These are phyloP conservation scores for Rhodosporidiobolus odoratus DNA, from an alignment of 768 basidiomycete species.

Conservation along the genomic window DNA sequence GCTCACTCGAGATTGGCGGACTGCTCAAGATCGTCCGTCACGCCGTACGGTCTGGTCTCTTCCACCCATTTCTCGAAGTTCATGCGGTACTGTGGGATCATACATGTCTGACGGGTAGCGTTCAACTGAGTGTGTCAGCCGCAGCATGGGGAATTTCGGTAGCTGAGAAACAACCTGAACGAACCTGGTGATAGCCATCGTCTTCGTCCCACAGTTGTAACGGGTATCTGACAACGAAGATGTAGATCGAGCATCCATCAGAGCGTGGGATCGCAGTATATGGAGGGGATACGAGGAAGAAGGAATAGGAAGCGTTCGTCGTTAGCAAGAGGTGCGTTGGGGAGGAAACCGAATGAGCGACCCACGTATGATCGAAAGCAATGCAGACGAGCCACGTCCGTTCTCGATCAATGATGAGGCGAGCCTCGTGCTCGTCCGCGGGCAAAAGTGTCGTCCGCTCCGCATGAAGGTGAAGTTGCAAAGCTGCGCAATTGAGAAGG, in stretches of 20 bases:
- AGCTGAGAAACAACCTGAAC: neutral
- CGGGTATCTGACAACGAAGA: neutral
- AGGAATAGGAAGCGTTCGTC: too few relatives aligned
- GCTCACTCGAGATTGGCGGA: conserved; percentile 10
- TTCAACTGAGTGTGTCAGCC: conserved; percentile 14
- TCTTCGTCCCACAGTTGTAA: conserved; percentile 3
- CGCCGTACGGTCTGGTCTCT: conserved; percentile 23
- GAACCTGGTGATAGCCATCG: neutral
- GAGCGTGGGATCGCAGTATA: too few relatives aligned
- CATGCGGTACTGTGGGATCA: conserved; percentile 7
- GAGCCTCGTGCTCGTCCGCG: conserved; percentile 24
- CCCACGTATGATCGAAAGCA: conserved; percentile 7
- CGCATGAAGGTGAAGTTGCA: conserved; percentile 21
- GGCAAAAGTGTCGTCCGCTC: conserved; percentile 9
- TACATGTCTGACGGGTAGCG: neutral
- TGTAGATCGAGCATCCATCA: neutral
- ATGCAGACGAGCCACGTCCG: conserved; percentile 15
- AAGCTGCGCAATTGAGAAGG: neutral
- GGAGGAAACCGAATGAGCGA: conserved; percentile 1
- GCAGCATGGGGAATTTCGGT: neutral
- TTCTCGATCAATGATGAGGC: conserved; percentile 27
- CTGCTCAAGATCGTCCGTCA: conserved; percentile 28
- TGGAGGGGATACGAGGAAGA: too few relatives aligned
- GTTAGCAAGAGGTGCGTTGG: neutral
- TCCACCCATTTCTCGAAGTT: conserved; percentile 11